phyloP scores from a whole-genome alignment of 2,329 filamentous ascomycete species.

The Coniochaeta prunicola region DNA sequence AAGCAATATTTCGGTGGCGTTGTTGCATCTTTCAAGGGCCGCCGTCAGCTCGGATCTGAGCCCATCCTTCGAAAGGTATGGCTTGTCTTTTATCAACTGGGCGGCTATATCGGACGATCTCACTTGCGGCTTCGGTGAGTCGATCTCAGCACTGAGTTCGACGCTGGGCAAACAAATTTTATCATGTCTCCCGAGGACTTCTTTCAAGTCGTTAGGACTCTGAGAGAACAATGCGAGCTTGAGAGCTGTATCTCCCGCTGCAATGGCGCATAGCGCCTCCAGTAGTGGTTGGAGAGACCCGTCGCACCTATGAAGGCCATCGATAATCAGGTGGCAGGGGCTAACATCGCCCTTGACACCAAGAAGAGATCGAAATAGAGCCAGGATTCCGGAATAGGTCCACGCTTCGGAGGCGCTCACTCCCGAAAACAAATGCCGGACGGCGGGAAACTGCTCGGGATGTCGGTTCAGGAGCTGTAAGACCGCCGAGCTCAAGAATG shows the following conservation, averaged over 20 bases:
- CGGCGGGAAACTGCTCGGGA: background rate
- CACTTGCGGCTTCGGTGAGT: background rate
- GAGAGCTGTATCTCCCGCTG: background rate
- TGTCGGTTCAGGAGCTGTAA: background rate
- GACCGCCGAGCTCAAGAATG: background rate
- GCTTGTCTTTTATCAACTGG: background rate
- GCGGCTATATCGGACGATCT: background rate
- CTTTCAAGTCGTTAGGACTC: background rate
- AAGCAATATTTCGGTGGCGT: background rate
- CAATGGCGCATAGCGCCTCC: background rate
- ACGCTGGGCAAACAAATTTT: background rate
- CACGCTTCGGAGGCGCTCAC: background rate
- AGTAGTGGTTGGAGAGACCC: background rate
- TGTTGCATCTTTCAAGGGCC: background rate
- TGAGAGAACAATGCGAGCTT: background rate
- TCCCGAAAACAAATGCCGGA: background rate
- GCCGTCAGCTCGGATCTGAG: background rate
- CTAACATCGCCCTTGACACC: background rate
- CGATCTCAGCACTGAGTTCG: background rate
- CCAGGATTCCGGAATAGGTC: background rate
- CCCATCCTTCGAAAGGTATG: background rate
- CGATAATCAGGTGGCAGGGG: background rate
- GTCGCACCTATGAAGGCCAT: background rate
- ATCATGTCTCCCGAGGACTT: background rate
- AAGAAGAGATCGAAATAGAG: background rate